phyloP scores from a whole-genome alignment of 495 filamentous ascomycete genomes.

The Neurospora sp. region DNA sequence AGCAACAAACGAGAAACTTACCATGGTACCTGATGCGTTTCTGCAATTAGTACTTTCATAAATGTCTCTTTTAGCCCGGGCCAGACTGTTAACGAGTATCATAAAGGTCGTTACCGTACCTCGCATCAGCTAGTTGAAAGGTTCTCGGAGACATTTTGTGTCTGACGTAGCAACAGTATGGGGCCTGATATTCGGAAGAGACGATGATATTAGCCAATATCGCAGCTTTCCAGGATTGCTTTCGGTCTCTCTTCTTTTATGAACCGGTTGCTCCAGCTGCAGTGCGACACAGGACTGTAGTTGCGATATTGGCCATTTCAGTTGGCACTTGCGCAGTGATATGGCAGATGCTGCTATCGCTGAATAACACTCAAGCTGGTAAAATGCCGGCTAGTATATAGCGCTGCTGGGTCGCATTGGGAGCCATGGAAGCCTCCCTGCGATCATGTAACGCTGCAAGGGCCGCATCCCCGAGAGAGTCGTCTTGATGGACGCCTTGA shows the following conservation, averaged over 20 bases:
- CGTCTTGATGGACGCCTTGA: not conserved
- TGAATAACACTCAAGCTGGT: constrained; percentile 24
- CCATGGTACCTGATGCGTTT: not conserved
- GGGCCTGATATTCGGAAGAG: not conserved
- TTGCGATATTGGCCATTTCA: constrained; percentile 23
- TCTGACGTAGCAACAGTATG: not conserved
- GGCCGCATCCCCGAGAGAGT: constrained; percentile 2
- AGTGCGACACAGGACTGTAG: constrained; percentile 15
- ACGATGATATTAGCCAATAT: constrained; percentile 11
- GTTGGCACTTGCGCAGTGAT: constrained; percentile 8
- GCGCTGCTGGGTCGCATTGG: constrained; percentile 10
- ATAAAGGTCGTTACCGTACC: not conserved
- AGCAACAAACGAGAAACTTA: not conserved
- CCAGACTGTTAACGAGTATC: not conserved
- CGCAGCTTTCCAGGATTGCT: not conserved
- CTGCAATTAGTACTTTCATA: not conserved
- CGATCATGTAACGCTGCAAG: constrained; percentile 25
- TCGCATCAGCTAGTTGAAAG: not conserved
- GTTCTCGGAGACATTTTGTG: not conserved
- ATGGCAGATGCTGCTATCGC: constrained; percentile 11
- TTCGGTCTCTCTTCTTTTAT: constrained; percentile 13
- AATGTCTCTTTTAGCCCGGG: not conserved
- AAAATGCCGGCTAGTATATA: constrained; percentile 26
- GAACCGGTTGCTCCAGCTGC: constrained; percentile 11
- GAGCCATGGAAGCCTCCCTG: constrained; percentile 11